Conservation (phyloP, 768 basidiomycete genomes). For the Pulveroboletus sp. region DNA sequence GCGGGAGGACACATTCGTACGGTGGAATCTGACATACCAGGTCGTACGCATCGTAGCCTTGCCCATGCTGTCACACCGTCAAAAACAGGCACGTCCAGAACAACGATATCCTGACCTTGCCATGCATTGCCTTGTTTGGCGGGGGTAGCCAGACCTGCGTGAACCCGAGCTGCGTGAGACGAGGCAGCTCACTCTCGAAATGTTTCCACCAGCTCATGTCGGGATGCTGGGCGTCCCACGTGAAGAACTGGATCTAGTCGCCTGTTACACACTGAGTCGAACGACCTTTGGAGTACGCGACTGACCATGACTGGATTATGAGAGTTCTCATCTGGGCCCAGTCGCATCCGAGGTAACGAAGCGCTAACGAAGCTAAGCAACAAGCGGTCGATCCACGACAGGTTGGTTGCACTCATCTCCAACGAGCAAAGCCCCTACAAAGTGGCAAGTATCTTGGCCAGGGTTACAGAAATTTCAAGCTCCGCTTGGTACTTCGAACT, state of each 20-base stretch:
- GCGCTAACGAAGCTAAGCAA: slow-evolving; percentile 26
- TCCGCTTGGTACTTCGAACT: slow-evolving; percentile 22
- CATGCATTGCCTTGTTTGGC: slow-evolving; percentile 67
- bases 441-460: neutral
- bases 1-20: neutral
- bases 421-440: neutral
- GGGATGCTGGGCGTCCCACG: slow-evolving; percentile 63
- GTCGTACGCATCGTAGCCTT: slow-evolving; percentile 86
- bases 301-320: slow-evolving; percentile 68
- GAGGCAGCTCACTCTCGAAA: slow-evolving; percentile 60
- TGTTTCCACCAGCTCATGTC: slow-evolving; percentile 78
- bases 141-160: slow-evolving; percentile 85
- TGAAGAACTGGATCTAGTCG: slow-evolving; percentile 73
- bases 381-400: slow-evolving; percentile 23
- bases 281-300: neutral
- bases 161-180: slow-evolving; percentile 60
- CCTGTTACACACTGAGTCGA: neutral
- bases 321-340: slow-evolving; percentile 45
- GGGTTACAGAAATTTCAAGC: slow-evolving; percentile 12
- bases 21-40: slow-evolving; percentile 42
- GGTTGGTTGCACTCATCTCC: slow-evolving; percentile 8
- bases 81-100: slow-evolving; percentile 6
- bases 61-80: slow-evolving; percentile 45
- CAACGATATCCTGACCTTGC: slow-evolving; percentile 36
- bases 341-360: slow-evolving; percentile 55